phyloP scores from a whole-genome alignment of 352 stramenopile genomes.

The Pythium rishiriense region DNA sequence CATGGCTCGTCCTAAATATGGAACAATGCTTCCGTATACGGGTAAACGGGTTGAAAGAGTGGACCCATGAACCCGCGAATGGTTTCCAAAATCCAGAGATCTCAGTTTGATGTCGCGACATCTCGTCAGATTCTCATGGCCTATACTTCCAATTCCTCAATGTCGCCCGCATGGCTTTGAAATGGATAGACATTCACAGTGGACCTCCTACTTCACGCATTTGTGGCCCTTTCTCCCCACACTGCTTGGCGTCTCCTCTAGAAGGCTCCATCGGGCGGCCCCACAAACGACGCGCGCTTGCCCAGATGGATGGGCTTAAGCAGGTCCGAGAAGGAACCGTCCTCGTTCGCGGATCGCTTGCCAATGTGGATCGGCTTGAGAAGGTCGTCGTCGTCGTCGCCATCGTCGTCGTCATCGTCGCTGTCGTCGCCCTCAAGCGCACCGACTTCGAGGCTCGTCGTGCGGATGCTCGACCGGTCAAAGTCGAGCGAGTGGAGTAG shows the following conservation, averaged over 20 bases:
- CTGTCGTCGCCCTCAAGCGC: constrained; percentile 34
- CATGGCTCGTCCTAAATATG: not conserved
- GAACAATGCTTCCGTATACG: not conserved
- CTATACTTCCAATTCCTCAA: too few relatives aligned
- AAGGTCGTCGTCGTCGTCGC: not conserved
- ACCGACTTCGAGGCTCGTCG: not conserved
- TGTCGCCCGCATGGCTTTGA: too few relatives aligned
- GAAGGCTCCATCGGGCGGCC: not conserved
- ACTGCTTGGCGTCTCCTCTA: not conserved
- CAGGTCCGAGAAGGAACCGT: constrained; percentile 20
- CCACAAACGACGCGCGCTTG: constrained; percentile 13
- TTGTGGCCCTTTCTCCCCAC: too few relatives aligned
- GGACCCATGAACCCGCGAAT: too few relatives aligned
- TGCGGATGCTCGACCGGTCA: constrained; percentile 17
- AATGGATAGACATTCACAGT: too few relatives aligned
- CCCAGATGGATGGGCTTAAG: constrained; percentile 25
- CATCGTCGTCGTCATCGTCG: constrained; percentile 28
- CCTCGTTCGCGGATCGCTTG: constrained; percentile 1
- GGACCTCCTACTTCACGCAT: too few relatives aligned
- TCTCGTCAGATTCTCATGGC: too few relatives aligned
- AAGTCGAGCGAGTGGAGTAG: constrained; percentile 36
- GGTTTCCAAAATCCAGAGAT: too few relatives aligned
- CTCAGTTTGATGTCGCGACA: too few relatives aligned
- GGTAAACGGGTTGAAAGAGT: constrained; percentile 1
- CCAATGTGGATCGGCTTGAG: constrained; percentile 3